Conservation (phyloP, 1,139 yeast genomes). For the Eremothecium sinecaudum region DNA sequence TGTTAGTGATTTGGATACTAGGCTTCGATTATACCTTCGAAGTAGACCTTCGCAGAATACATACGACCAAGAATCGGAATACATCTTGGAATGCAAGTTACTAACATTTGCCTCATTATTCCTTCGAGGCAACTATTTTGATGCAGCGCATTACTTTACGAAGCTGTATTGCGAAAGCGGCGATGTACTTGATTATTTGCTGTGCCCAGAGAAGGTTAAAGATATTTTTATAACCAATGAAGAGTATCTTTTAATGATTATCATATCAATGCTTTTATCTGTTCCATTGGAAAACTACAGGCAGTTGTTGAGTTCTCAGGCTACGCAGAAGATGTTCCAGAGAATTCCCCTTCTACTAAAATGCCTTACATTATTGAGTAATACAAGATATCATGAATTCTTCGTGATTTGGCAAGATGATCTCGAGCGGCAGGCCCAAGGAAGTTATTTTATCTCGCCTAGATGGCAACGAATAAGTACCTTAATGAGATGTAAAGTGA, state of each 20-base stretch:
- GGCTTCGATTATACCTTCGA: conserved; percentile 2
- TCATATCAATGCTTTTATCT: conserved; percentile 19
- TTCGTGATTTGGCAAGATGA: conserved; percentile 20
- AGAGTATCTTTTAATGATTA: conserved; percentile 19
- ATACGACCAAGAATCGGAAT: conserved; percentile 6
- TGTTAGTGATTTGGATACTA: conserved; percentile 2
- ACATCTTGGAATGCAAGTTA: conserved; percentile 15
- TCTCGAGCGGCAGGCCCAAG: conserved; percentile 11
- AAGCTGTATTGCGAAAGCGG: conserved; percentile 14
- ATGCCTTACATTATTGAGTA: conserved; percentile 17
- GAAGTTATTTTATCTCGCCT: conserved; percentile 16
- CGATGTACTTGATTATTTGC: conserved; percentile 9
- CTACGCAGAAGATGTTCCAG: conserved; percentile 12
- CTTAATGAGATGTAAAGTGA: conserved; percentile 23
- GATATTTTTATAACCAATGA: conserved; percentile 13
- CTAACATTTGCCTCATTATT: conserved; percentile 17
- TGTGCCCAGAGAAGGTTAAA: conserved; percentile 3
- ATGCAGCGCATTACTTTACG: conserved; percentile 18
- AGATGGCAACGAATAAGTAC: conserved; percentile 18
- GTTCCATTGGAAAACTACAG: conserved; percentile 25
- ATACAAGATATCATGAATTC: conserved; percentile 20
- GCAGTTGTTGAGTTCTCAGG: conserved; percentile 19
- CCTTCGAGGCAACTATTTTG: conserved; percentile 20
- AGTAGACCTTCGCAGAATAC: neutral
- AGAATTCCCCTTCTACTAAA: conserved; percentile 11